Conservation (phyloP, 805 yeast genomes). For the Jamesozyma piceae region DNA sequence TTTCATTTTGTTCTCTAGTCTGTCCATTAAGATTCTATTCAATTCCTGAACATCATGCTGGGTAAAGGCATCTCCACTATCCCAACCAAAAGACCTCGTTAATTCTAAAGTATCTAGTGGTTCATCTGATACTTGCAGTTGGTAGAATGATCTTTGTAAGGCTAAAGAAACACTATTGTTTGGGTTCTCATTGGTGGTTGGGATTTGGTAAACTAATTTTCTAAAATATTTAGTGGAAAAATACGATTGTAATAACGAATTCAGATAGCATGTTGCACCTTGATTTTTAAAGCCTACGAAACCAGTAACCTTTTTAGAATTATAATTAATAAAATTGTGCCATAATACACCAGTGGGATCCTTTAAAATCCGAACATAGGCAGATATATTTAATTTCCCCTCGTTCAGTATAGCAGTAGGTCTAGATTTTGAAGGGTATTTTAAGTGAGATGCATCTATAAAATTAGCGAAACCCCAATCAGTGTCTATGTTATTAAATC, state of each 20-base stretch:
- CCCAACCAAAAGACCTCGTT: constrained; percentile 96
- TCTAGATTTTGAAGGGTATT: constrained; percentile 31
- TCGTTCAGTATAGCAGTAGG: constrained; percentile 39
- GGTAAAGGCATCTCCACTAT: constrained; percentile 84
- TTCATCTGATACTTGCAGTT: constrained; percentile 58
- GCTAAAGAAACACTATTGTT: constrained; percentile 68
- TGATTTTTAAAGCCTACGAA: constrained; percentile 89
- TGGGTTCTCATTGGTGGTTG: constrained; percentile 53
- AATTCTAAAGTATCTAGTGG: constrained; percentile 81
- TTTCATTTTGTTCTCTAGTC: constrained; percentile 82
- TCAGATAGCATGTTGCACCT: constrained; percentile 96
- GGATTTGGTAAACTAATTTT: constrained; percentile 79
- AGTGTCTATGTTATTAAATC: constrained; percentile 65
- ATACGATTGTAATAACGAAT: constrained; percentile 84
- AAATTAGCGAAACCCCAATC: constrained; percentile 96
- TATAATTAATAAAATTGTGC: constrained; percentile 78
- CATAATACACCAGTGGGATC: constrained; percentile 93
- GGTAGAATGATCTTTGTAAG: constrained; percentile 78
- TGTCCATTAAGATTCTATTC: constrained; percentile 91
- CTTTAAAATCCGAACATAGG: constrained; percentile 62
- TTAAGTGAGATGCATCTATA: constrained; percentile 45
- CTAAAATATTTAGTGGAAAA: constrained; percentile 78
- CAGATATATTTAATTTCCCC: constrained; percentile 60
- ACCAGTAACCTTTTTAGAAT: constrained; percentile 81
- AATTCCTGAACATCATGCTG: constrained; percentile 98